phyloP scores from a whole-genome alignment of 306 rosid species.

The Mucuna pruriens region DNA sequence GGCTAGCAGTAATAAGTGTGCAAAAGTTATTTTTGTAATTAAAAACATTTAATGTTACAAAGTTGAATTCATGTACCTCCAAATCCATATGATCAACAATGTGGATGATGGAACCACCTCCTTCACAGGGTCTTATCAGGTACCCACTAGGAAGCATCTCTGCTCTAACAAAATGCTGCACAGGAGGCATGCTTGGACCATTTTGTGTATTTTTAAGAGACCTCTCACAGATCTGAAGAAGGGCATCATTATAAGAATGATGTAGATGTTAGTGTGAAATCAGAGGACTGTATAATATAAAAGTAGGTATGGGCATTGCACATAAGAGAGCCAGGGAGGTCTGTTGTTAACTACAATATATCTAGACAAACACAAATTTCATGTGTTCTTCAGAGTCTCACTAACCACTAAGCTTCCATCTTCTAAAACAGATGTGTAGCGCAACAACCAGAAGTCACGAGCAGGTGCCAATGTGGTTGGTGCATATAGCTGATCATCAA shows the following conservation, averaged over 20 bases:
- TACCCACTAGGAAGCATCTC: constrained; percentile 97
- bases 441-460: constrained; percentile 94
- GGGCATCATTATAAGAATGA: constrained; percentile 5
- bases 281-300: background rate
- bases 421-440: constrained; percentile 91
- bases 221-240: constrained; percentile 78
- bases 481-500: constrained; percentile 71
- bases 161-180: constrained; percentile 96
- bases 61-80: constrained; percentile 59
- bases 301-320: background rate
- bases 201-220: constrained; percentile 95
- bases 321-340: background rate
- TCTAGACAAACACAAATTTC: constrained; percentile 2
- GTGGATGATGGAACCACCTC: constrained; percentile 96
- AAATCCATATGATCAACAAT: constrained; percentile 93
- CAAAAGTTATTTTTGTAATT: constrained; percentile 17
- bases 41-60: background rate
- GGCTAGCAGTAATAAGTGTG: constrained; percentile 56
- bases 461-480: constrained; percentile 95
- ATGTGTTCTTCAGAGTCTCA: constrained; percentile 1
- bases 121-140: constrained; percentile 92
- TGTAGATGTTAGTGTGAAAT: background rate
- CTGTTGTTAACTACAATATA: background rate
- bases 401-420: constrained; percentile 96
- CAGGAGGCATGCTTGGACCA: constrained; percentile 97